Conservation (phyloP, 1,284 basidiomycete genomes). For the Cystobasidium pallidum region DNA sequence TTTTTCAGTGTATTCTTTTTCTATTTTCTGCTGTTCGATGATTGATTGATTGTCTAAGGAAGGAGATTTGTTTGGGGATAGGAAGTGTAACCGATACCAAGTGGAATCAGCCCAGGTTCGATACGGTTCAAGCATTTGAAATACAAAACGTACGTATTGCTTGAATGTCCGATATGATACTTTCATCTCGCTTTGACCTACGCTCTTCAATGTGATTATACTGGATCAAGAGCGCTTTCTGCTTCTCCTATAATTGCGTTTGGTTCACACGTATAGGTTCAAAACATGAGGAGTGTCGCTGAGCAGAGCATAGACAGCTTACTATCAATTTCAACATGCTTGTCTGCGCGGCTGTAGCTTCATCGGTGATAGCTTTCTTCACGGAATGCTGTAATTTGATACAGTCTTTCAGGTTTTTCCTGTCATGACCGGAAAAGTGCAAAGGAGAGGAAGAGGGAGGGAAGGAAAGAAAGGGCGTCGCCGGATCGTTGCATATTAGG, state of each 20-base stretch:
- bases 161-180: neutral
- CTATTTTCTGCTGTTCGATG: neutral
- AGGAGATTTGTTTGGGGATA: too few species aligned
- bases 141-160: neutral
- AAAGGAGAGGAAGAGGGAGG: neutral
- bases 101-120: too few species aligned
- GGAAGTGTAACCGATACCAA: too few species aligned
- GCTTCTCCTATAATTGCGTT: too few species aligned
- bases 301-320: too few species aligned
- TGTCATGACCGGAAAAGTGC: neutral
- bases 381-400: neutral
- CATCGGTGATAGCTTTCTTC: neutral
- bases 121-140: neutral
- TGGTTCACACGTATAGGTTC: too few species aligned
- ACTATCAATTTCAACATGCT: neutral
- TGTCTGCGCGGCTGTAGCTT: slow-evolving; percentile 4
- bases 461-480: neutral
- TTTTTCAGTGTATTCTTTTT: neutral
- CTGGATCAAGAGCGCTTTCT: slow-evolving; percentile 8
- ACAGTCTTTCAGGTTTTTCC: neutral
- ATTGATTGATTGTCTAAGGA: too few species aligned
- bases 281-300: too few species aligned
- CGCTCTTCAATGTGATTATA: neutral
- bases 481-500: too few species aligned
- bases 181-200: slow-evolving; percentile 3